Conservation (phyloP, 441 rosid species). For the Populus hybrid region DNA sequence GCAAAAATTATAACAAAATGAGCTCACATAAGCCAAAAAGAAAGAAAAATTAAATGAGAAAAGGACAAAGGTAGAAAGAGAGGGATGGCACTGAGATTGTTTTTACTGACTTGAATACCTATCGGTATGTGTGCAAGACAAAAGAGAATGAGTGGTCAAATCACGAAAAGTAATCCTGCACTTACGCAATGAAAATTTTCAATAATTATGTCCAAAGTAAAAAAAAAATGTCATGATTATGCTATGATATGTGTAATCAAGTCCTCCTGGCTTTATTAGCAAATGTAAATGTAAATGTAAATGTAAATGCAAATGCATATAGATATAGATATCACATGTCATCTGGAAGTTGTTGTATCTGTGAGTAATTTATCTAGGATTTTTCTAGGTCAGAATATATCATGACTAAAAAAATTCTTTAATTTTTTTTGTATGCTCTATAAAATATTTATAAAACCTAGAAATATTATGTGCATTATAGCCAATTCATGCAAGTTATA, state of each 20-base stretch:
- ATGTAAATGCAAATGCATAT: not conserved
- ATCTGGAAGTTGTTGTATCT: too few relatives aligned
- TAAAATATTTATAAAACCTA: too few relatives aligned
- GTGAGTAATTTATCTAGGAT: too few relatives aligned
- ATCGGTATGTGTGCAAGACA: constrained; percentile 24
- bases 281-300: not conserved
- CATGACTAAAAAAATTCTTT: too few relatives aligned
- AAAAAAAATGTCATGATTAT: constrained; percentile 23
- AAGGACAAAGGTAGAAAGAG: constrained; percentile 28
- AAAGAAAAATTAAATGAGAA: constrained; percentile 8
- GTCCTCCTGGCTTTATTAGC: not conserved
- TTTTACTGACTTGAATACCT: constrained; percentile 27
- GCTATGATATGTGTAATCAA: constrained; percentile 21
- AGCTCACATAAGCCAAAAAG: constrained; percentile 18
- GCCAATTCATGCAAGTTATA: too few relatives aligned
- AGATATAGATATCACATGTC: not conserved
- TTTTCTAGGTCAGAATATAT: too few relatives aligned
- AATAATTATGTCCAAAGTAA: not conserved
- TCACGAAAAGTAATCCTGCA: constrained; percentile 31
- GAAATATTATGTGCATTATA: too few relatives aligned
- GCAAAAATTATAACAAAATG: constrained; percentile 26
- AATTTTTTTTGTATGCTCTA: too few relatives aligned
- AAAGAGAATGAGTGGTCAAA: constrained; percentile 44
- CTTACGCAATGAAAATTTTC: not conserved
- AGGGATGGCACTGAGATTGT: constrained; percentile 19